Evolutionary conservation across 129 eudicot species (phyloP).

Genomic region (sunflower (Helianthus annuus)): DNA sequence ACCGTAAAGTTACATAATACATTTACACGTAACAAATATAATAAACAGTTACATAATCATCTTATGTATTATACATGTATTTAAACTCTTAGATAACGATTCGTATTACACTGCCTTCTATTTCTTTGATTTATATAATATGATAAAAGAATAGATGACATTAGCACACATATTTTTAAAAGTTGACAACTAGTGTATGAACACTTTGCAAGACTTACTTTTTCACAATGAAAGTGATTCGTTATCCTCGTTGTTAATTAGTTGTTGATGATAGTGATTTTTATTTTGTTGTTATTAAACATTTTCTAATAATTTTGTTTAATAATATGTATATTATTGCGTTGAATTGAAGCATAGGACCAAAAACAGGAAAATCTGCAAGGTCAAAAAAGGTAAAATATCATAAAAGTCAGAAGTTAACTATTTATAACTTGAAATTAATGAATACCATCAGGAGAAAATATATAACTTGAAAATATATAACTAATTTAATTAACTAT

Average conservation of each 20-base stretch:
- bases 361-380: background rate
- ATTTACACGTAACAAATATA: too few relatives aligned
- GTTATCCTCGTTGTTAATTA: conserved; percentile 21
- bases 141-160: background rate
- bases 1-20: too few relatives aligned
- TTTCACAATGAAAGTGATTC: conserved; percentile 12
- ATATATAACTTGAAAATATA: background rate
- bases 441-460: conserved; percentile 14
- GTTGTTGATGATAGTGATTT: conserved; percentile 33
- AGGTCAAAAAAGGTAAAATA: conserved; percentile 24
- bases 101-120: too few relatives aligned
- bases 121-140: background rate
- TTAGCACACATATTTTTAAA: background rate
- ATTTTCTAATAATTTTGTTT: conserved; percentile 2
- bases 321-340: background rate
- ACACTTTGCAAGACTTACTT: background rate
- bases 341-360: conserved; percentile 23
- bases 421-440: too few relatives aligned
- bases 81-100: too few relatives aligned
- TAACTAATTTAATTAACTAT: background rate
- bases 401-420: conserved; percentile 12
- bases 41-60: too few relatives aligned
- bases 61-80: too few relatives aligned
- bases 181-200: background rate
- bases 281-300: background rate